Percentiles rank a stretch among this genome's conserved stretches.
phyloP scores from a whole-genome alignment of 176 grass and related monocot species.

The Rhynchospora pubera region DNA sequence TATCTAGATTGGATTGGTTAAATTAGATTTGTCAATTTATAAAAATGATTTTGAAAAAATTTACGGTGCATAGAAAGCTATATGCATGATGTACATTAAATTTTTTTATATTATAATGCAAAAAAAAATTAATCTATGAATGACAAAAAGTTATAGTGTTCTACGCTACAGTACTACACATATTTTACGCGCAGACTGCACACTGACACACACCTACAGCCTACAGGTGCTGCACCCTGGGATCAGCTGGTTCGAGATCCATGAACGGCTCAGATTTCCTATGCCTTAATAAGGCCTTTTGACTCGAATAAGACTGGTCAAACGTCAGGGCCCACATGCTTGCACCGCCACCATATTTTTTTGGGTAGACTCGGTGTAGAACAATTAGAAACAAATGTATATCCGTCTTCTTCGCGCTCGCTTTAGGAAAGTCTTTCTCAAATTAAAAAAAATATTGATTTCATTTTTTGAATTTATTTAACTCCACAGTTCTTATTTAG shows the following conservation, averaged over 20 bases:
- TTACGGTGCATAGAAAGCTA: too few species aligned
- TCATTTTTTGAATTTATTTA: background rate
- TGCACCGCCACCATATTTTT: background rate
- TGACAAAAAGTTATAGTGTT: background rate
- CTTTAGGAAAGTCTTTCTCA: background rate
- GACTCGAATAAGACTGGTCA: background rate
- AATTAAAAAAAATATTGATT: background rate
- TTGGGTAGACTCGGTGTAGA: background rate
- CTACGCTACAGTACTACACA: background rate
- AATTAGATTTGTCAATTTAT: too few species aligned
- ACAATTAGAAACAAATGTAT: background rate
- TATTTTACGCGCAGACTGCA: too few species aligned
- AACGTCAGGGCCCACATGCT: background rate
- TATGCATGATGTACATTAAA: too few species aligned
- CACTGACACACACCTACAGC: background rate
- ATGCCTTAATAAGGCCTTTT: background rate
- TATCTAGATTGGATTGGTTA: too few species aligned
- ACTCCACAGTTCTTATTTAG: background rate
- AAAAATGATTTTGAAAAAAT: too few species aligned
- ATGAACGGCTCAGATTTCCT: background rate
- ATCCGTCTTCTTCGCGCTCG: too few species aligned
- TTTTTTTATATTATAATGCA: too few species aligned
- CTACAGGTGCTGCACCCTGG: background rate
- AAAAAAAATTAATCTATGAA: background rate
- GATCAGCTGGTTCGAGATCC: background rate